Evolutionary conservation across 768 basidiomycete genomes (phyloP).

Genomic region (Hemileccinum rubropunctum): DNA sequence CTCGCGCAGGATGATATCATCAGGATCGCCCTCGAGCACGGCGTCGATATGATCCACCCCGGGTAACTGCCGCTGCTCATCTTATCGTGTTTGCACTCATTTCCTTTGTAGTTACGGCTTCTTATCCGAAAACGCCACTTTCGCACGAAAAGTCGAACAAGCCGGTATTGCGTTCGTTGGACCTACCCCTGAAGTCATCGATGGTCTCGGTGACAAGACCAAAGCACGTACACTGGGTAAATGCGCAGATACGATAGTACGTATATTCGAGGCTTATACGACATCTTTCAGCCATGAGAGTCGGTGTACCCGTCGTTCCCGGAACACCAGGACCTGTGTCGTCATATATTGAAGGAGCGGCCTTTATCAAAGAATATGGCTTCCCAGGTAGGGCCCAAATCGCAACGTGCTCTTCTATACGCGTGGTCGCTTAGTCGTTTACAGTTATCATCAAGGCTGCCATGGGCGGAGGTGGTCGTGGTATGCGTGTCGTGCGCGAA

Average conservation of each 20-base stretch:
- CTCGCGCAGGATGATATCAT: slow-evolving; percentile 98
- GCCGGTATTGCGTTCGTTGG: slow-evolving; percentile 98
- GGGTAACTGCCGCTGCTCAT: slow-evolving; percentile 50
- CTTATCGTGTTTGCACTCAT: slow-evolving; percentile 3
- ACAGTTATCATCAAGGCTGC: slow-evolving; percentile 98
- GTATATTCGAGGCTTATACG: slow-evolving; percentile 1
- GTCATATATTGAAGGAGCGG: slow-evolving; percentile 71
- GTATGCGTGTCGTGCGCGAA: slow-evolving; percentile 98
- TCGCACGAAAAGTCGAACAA: slow-evolving; percentile 97
- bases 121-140: slow-evolving; percentile 93
- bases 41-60: slow-evolving; percentile 99
- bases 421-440: slow-evolving; percentile 11
- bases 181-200: slow-evolving; percentile 93
- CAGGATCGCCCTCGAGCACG: slow-evolving; percentile 92
- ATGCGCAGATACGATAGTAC: slow-evolving; percentile 5
- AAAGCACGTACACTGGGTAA: slow-evolving; percentile 88
- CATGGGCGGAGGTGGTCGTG: slow-evolving; percentile 97
- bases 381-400: slow-evolving; percentile 68
- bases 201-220: slow-evolving; percentile 97
- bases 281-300: slow-evolving; percentile 65
- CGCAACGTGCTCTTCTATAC: neutral
- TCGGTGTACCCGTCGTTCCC: slow-evolving; percentile 94
- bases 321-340: slow-evolving; percentile 95
- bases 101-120: slow-evolving; percentile 78
- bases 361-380: slow-evolving; percentile 94